phyloP scores from a whole-genome alignment of 73 alveolate genomes.

The Tetrahymena thermophila region DNA sequence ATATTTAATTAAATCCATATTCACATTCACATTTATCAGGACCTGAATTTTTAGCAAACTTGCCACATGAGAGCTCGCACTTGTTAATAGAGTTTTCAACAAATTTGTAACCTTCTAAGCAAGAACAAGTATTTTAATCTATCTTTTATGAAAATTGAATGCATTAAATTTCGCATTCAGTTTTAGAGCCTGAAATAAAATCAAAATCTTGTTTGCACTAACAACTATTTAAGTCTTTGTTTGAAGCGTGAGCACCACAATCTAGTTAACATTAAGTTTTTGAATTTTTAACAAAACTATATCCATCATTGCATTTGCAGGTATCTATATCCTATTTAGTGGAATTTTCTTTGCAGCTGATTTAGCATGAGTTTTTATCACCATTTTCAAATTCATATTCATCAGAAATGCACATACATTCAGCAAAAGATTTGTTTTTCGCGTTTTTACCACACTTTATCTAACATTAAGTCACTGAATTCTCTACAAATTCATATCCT shows the following conservation, averaged over 20 bases:
- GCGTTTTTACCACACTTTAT: background rate
- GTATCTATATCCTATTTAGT: background rate
- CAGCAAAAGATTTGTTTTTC: background rate
- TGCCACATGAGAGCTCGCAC: background rate
- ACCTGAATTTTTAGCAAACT: background rate
- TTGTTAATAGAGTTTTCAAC: background rate
- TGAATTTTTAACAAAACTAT: background rate
- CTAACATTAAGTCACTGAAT: background rate
- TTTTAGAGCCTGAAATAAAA: background rate
- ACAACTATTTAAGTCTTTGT: background rate
- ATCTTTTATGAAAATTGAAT: background rate
- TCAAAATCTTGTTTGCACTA: background rate
- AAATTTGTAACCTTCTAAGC: background rate
- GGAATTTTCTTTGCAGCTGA: background rate
- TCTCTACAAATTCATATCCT: background rate
- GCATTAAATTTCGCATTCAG: background rate
- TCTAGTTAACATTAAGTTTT: background rate
- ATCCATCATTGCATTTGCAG: background rate
- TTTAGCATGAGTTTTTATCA: background rate
- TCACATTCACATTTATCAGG: background rate
- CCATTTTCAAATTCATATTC: background rate
- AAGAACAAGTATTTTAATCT: background rate
- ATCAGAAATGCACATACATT: background rate
- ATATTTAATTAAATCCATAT: background rate
- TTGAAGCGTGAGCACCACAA: background rate